Conservation (phyloP, 169 alveolate genomes). For the Amoebophrya sp. region DNA sequence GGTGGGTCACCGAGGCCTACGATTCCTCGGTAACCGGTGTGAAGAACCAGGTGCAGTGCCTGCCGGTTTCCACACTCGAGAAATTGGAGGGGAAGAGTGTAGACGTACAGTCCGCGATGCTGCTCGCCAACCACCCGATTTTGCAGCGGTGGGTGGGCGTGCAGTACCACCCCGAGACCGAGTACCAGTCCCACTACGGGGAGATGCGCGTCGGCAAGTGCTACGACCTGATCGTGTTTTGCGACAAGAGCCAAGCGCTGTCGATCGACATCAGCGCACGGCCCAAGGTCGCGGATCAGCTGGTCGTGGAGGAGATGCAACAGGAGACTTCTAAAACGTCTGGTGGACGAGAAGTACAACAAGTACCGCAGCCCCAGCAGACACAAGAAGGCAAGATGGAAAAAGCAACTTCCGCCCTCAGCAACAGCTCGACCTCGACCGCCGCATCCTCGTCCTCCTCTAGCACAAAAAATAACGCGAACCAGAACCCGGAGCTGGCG, state of each 20-base stretch:
- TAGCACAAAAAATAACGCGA: neutral
- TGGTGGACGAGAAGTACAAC: neutral
- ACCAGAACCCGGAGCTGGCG: neutral
- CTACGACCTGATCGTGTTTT: conserved; percentile 39
- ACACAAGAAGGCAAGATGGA: neutral
- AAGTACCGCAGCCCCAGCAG: neutral
- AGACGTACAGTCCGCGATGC: neutral
- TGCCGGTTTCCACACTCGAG: conserved; percentile 28
- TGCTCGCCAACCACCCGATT: conserved; percentile 37
- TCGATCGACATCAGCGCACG: conserved; percentile 24
- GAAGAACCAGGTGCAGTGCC: neutral
- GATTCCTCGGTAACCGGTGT: neutral
- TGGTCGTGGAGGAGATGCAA: conserved; percentile 29
- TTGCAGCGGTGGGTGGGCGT: conserved; percentile 47
- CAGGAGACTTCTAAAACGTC: neutral
- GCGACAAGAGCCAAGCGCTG: conserved; percentile 39
- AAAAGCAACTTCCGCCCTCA: neutral
- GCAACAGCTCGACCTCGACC: neutral
- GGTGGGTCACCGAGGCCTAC: neutral
- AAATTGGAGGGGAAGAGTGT: neutral
- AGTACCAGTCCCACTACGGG: conserved; percentile 42
- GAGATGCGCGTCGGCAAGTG: conserved; percentile 40
- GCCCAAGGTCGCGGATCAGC: neutral
- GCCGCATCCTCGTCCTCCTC: neutral
- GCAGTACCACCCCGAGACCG: conserved; percentile 39